Percentiles rank a stretch among this genome's conserved stretches.
phyloP scores from a whole-genome alignment of 2,329 filamentous ascomycete genomes.

The Xylaria sp. region DNA sequence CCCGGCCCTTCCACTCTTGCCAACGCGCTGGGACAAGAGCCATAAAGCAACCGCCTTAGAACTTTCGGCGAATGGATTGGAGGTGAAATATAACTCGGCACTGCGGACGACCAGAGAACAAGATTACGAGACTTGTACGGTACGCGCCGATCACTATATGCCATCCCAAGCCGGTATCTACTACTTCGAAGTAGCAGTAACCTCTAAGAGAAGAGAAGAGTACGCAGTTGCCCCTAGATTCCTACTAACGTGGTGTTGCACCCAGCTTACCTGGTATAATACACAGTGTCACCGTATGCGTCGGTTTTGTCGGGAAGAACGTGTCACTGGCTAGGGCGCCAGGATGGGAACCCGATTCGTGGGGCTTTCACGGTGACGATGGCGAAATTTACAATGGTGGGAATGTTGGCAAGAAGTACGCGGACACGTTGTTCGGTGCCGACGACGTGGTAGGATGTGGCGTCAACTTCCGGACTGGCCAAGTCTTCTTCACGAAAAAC shows the following conservation, averaged over 20 bases:
- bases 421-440: constrained; percentile 46
- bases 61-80: constrained; percentile 64
- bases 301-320: constrained; percentile 55
- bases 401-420: constrained; percentile 53
- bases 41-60: constrained; percentile 74
- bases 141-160: constrained; percentile 81
- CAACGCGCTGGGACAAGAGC: constrained; percentile 72
- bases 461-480: constrained; percentile 58
- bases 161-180: constrained; percentile 87
- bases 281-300: constrained; percentile 52
- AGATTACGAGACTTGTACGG: constrained; percentile 71
- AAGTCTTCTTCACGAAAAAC: constrained; percentile 66
- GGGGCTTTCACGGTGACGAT: constrained; percentile 66
- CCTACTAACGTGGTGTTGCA: not conserved
- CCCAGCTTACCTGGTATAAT: constrained; percentile 15
- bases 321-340: constrained; percentile 52
- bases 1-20: constrained; percentile 58
- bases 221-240: constrained; percentile 32
- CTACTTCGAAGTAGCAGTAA: constrained; percentile 71
- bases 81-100: constrained; percentile 56
- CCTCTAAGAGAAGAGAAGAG: constrained; percentile 50
- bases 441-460: constrained; percentile 60
- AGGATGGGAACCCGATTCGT: constrained; percentile 64
- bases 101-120: constrained; percentile 43
- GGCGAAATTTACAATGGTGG: constrained; percentile 55